Base-by-base conservation (phyloP, 306 rosid species). In the Vicia sativa region DNA sequence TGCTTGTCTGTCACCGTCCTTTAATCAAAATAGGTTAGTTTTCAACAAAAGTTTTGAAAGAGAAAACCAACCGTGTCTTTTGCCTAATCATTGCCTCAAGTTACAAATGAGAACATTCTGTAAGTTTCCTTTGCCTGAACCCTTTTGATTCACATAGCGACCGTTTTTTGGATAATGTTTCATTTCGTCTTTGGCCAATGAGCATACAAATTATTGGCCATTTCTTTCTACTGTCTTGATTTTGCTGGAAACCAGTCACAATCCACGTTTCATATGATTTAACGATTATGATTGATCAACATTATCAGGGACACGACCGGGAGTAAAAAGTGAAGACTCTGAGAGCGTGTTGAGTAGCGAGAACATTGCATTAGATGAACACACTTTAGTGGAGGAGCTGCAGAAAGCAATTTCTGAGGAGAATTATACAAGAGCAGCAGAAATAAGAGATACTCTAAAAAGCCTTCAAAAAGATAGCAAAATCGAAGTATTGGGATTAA, bases 351-450 rank as follows among this genome's bases (percentile, higher is more conserved):
- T 77, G 78, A 74, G 82, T 5, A 52, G 81, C 4, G 91, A 89
- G 31, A 78, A 79, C 74, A 31, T 79, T 58, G 76, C 80, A 74
- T 42, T 82, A 52, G 87, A 89, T 76, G 92, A 77, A 18, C 77
- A 83, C 59, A 72, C 84, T 10, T 80, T 93, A 56, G 89, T 75
- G 83, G 86, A 66, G 73, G 95, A 90, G 56, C 83, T 90, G 9
- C 79, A 82, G 62, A 76, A 60, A 46, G 96, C 98, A 50, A 85
- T 93, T 67, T 83, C 91, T 23, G 95, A 85, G 72, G 96, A 93
- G 81, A 84, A 93, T 75, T 93, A 93, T 60, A 74, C 80, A 2
- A 82, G 77, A 82, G 98, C 98, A 29, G 97, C 97, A 63, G 54
- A 82, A 76, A 89, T 92, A 59, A 82, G 95, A 72, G 96, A 92